These are phyloP conservation scores for Leccinellum luteum DNA, from an alignment of 768 basidiomycete species.

Conservation along the genomic window DNA sequence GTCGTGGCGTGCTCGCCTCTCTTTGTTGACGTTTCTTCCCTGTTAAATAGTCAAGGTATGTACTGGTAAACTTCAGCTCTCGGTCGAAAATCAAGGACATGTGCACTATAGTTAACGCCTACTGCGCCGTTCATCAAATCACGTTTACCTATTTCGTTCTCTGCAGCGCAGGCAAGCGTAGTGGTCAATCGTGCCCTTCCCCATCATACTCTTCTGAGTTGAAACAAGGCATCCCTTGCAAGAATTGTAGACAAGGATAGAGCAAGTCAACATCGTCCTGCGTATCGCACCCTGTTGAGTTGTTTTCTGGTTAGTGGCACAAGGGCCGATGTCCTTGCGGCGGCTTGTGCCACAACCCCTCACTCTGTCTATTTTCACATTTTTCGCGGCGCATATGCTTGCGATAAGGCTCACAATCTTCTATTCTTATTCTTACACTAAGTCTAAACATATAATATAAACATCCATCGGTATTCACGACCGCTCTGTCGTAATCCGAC, in stretches of 20 bases:
- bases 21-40: not conserved
- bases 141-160: not conserved
- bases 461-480: not conserved
- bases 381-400: not conserved
- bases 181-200: not conserved
- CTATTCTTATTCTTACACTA: not conserved
- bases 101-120: slow-evolving; percentile 10
- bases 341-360: not conserved
- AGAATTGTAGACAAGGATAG: slow-evolving; percentile 4
- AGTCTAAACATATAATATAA: not conserved
- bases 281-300: not conserved
- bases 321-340: not conserved
- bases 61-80: slow-evolving; percentile 9
- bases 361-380: not conserved
- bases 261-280: not conserved
- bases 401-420: not conserved
- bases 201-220: fast-evolving
- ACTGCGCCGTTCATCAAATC: slow-evolving; percentile 1
- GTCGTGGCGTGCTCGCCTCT: not conserved
- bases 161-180: not conserved
- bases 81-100: slow-evolving; percentile 11
- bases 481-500: not conserved
- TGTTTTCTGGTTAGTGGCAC: not conserved
- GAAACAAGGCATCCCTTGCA: slow-evolving; percentile 5
- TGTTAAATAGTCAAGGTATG: slow-evolving; percentile 20